These are phyloP conservation scores for Leccinum subtestaceum DNA, from an alignment of 768 basidiomycete species.

Conservation along the genomic window DNA sequence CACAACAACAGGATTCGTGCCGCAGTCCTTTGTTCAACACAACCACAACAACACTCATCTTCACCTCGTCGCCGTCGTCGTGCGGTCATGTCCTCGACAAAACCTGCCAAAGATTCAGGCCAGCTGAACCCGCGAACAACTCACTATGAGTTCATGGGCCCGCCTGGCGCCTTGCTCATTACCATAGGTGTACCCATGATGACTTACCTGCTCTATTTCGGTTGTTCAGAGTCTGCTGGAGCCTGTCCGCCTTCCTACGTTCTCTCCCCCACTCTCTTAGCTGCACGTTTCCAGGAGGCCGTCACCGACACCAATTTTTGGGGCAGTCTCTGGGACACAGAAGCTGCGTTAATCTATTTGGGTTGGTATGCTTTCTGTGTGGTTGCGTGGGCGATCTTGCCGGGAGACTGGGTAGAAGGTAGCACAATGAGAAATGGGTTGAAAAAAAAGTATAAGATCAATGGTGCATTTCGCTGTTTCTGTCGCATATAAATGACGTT, in stretches of 20 bases:
- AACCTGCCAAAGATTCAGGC: slow-evolving; percentile 15
- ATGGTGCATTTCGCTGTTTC: slow-evolving; percentile 55
- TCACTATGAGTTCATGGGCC: slow-evolving; percentile 80
- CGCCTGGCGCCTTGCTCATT: slow-evolving; percentile 70
- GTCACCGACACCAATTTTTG: slow-evolving; percentile 59
- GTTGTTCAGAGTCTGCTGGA: slow-evolving; percentile 67
- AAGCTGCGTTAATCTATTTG: slow-evolving; percentile 73
- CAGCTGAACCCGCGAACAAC: slow-evolving; percentile 70
- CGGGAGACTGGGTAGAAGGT: slow-evolving; percentile 70
- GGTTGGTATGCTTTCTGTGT: slow-evolving; percentile 92
- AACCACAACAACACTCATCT: not conserved
- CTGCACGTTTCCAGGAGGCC: slow-evolving; percentile 42
- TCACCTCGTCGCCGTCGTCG: not conserved
- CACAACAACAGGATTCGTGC: not conserved
- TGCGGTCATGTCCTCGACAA: slow-evolving; percentile 20
- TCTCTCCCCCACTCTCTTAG: slow-evolving; percentile 33
- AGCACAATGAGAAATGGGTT: slow-evolving; percentile 69
- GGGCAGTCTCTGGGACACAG: slow-evolving; percentile 76
- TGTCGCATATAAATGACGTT: not conserved
- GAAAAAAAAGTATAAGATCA: slow-evolving; percentile 87
- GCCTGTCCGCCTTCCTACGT: slow-evolving; percentile 61
- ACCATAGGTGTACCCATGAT: slow-evolving; percentile 67
- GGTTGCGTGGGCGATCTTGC: slow-evolving; percentile 76
- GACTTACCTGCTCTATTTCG: slow-evolving; percentile 74
- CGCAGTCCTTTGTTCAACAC: not conserved